These are phyloP conservation scores for Cordyceps fumosorosea DNA, from an alignment of 2,329 filamentous ascomycete genomes.

Conservation along the genomic window DNA sequence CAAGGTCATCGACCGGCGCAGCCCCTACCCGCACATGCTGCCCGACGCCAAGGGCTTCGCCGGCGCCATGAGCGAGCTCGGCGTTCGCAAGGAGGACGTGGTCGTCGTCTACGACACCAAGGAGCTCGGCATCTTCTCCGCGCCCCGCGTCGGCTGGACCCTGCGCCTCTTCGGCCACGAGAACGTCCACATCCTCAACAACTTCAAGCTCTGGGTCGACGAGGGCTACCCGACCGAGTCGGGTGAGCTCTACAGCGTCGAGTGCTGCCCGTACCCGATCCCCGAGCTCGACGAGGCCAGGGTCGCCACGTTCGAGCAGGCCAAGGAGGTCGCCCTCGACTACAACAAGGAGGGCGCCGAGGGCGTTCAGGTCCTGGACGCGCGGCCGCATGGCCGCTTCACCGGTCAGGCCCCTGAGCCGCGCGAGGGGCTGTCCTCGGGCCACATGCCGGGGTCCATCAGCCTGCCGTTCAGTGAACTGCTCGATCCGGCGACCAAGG, in stretches of 20 bases:
- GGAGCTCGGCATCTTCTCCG: conserved; percentile 89
- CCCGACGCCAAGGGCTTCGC: conserved; percentile 76
- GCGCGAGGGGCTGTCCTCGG: conserved; percentile 75
- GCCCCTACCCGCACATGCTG: conserved; percentile 94
- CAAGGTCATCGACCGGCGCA: conserved; percentile 78
- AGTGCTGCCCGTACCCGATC: conserved; percentile 59
- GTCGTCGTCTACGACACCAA: conserved; percentile 92
- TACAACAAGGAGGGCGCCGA: conserved; percentile 76
- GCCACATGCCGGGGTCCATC: conserved; percentile 84
- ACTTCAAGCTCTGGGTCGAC: conserved; percentile 90
- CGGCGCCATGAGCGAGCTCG: conserved; percentile 79
- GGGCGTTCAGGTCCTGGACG: conserved; percentile 83
- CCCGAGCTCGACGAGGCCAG: conserved; percentile 54
- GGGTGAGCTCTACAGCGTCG: conserved; percentile 64
- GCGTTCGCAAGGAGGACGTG: conserved; percentile 79
- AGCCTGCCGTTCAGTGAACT: conserved; percentile 75
- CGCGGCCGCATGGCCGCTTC: conserved; percentile 72
- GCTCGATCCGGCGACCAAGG: conserved; percentile 76
- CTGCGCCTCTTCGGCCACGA: conserved; percentile 83
- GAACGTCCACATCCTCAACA: conserved; percentile 86
- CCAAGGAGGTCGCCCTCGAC: conserved; percentile 70
- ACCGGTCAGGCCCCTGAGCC: conserved; percentile 80
- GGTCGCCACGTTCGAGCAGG: conserved; percentile 75
- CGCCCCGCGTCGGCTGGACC: conserved; percentile 91
- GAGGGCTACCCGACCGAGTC: conserved; percentile 75